A percentile compares a stretch with the other conserved stretches of the same genome.
phyloP scores from a whole-genome alignment of 805 yeast genomes.

The Barnettozyma wickerhamii region DNA sequence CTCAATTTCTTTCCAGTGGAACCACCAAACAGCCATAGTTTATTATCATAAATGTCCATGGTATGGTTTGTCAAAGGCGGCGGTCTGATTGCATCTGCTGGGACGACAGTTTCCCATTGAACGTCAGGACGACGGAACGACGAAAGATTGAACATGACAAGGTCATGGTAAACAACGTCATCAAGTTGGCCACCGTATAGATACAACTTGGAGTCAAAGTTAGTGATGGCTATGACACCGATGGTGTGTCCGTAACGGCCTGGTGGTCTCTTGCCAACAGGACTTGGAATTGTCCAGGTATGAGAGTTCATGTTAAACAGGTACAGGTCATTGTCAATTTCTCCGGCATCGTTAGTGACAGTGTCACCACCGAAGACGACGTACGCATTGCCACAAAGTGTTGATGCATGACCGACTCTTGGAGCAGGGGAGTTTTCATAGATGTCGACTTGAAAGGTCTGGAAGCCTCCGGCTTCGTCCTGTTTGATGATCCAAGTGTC shows the following conservation, averaged over 20 bases:
- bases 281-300: slow-evolving; percentile 77
- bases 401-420: slow-evolving; percentile 92
- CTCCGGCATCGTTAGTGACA: slow-evolving; percentile 66
- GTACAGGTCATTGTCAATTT: slow-evolving; percentile 86
- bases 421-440: slow-evolving; percentile 87
- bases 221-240: slow-evolving; percentile 62
- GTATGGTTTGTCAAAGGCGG: slow-evolving; percentile 91
- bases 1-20: slow-evolving; percentile 68
- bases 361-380: slow-evolving; percentile 98
- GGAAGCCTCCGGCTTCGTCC: slow-evolving; percentile 25
- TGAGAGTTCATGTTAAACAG: slow-evolving; percentile 75
- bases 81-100: slow-evolving; percentile 49
- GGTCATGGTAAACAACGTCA: slow-evolving; percentile 74
- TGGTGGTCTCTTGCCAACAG: slow-evolving; percentile 70
- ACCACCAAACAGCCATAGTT: slow-evolving; percentile 90
- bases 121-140: slow-evolving; percentile 80
- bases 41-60: slow-evolving; percentile 74
- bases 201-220: slow-evolving; percentile 58
- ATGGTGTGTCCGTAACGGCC: slow-evolving; percentile 96
- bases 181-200: slow-evolving; percentile 95
- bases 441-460: slow-evolving; percentile 57
- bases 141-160: slow-evolving; percentile 82
- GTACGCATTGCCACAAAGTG: slow-evolving; percentile 90
- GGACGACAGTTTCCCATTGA: slow-evolving; percentile 72
- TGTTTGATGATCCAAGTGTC: slow-evolving; percentile 90